Evolutionary conservation across 257 asterid genomes (phyloP).

Genomic region (Capsicum chinense): DNA sequence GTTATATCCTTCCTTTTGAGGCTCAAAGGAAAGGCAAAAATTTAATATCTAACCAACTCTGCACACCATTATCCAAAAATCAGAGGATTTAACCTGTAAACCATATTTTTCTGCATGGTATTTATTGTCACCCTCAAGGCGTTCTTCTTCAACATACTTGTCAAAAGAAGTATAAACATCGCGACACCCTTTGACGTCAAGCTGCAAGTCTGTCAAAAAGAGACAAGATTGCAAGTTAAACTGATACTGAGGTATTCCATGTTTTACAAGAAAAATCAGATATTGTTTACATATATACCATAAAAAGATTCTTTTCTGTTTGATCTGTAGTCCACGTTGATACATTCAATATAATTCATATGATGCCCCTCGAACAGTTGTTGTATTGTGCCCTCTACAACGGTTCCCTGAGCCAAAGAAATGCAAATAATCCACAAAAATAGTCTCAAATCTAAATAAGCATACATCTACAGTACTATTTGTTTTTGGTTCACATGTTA

Average conservation of each 20-base stretch:
- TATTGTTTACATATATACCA: slow-evolving; percentile 46
- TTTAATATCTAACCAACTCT: neutral
- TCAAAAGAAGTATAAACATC: slow-evolving; percentile 86
- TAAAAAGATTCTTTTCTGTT: slow-evolving; percentile 87
- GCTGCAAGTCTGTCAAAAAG: slow-evolving; percentile 68
- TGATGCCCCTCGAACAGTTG: slow-evolving; percentile 87
- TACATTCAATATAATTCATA: slow-evolving; percentile 85
- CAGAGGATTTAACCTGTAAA: slow-evolving; percentile 59
- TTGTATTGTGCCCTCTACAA: slow-evolving; percentile 87
- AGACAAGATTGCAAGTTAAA: slow-evolving; percentile 30
- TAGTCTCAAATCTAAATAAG: slow-evolving; percentile 17
- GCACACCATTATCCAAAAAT: slow-evolving; percentile 11
- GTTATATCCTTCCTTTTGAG: neutral
- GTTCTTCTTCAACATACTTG: slow-evolving; percentile 84
- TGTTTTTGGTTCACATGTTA: neutral
- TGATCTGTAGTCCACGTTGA: slow-evolving; percentile 79
- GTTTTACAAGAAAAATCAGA: neutral
- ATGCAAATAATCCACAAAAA: neutral
- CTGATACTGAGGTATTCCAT: neutral
- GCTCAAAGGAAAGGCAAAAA: slow-evolving; percentile 15
- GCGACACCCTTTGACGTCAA: slow-evolving; percentile 79
- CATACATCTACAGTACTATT: slow-evolving; percentile 3
- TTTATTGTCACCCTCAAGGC: slow-evolving; percentile 81
- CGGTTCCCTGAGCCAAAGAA: slow-evolving; percentile 64
- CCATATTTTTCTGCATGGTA: slow-evolving; percentile 78